These are phyloP conservation scores for Rubia yunnanensis DNA, from an alignment of 257 asterid genomes.

Conservation along the genomic window DNA sequence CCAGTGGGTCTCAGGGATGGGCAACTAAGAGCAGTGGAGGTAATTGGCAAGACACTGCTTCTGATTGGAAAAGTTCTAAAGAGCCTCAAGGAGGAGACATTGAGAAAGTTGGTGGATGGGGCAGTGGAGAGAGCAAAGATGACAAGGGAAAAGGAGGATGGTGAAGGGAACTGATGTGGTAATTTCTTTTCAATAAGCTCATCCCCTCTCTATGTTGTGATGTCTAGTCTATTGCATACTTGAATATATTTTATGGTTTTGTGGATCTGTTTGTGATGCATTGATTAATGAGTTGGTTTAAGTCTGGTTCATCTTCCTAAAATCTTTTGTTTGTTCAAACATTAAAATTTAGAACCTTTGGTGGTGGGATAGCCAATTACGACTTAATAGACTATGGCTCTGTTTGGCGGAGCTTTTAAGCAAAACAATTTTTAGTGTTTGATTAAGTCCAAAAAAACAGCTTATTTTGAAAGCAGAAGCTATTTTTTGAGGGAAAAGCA, in stretches of 20 bases:
- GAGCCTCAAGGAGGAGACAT: slow-evolving; percentile 19
- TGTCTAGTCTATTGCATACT: neutral
- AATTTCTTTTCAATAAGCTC: slow-evolving; percentile 4
- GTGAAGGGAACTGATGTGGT: slow-evolving; percentile 38
- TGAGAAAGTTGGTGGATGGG: slow-evolving; percentile 25
- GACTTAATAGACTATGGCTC: no score
- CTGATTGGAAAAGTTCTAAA: slow-evolving; percentile 29
- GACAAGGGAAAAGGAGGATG: slow-evolving; percentile 60
- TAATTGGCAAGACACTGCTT: slow-evolving; percentile 15
- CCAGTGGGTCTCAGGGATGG: slow-evolving; percentile 3
- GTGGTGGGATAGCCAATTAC: neutral
- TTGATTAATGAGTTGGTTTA: neutral
- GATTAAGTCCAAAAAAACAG: no score
- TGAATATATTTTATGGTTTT: neutral
- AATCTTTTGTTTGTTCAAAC: neutral
- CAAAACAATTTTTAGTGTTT: no score
- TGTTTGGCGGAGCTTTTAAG: no score
- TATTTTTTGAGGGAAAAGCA: no score
- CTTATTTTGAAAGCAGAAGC: no score
- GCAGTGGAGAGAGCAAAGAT: slow-evolving; percentile 17
- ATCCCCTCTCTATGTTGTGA: neutral
- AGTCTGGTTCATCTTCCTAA: neutral
- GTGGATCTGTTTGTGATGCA: neutral
- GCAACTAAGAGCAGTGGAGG: neutral
- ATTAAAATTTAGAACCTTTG: neutral